A percentile compares a stretch with the other conserved stretches of the same genome.
phyloP scores from a whole-genome alignment of 352 stramenopile species.

The Phytophthora rubi region DNA sequence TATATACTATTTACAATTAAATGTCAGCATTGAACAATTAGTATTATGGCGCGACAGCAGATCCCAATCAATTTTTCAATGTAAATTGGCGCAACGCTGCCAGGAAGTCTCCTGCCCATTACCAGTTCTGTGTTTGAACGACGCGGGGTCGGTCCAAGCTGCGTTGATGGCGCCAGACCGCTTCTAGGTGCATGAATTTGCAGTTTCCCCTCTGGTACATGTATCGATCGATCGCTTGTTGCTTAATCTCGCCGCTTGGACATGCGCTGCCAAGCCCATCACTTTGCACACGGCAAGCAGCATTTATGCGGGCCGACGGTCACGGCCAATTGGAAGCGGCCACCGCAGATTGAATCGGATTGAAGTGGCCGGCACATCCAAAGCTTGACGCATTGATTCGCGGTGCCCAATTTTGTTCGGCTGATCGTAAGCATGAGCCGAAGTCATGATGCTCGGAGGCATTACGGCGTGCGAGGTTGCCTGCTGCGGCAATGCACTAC shows the following conservation, averaged over 20 bases:
- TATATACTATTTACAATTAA: no score
- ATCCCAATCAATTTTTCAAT: no score
- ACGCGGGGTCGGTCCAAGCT: no score
- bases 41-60: no score
- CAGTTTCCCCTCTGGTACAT: no score
- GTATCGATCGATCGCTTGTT: neutral
- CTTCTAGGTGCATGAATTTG: neutral
- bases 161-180: neutral
- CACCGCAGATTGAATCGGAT: conserved; percentile 13
- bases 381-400: neutral
- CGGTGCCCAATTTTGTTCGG: conserved; percentile 8
- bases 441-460: conserved; percentile 4
- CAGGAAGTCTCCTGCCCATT: no score
- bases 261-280: conserved; percentile 1
- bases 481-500: neutral
- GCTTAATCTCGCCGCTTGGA: conserved; percentile 9
- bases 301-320: conserved; percentile 5
- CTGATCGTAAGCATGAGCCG: neutral
- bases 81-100: no score
- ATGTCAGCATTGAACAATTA: no score
- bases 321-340: conserved; percentile 20
- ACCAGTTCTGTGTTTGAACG: no score
- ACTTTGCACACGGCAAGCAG: neutral
- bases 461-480: neutral
- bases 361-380: conserved; percentile 9